Conservation (phyloP, 2,329 filamentous ascomycete genomes). For the Hirsutella rhossiliensis region DNA sequence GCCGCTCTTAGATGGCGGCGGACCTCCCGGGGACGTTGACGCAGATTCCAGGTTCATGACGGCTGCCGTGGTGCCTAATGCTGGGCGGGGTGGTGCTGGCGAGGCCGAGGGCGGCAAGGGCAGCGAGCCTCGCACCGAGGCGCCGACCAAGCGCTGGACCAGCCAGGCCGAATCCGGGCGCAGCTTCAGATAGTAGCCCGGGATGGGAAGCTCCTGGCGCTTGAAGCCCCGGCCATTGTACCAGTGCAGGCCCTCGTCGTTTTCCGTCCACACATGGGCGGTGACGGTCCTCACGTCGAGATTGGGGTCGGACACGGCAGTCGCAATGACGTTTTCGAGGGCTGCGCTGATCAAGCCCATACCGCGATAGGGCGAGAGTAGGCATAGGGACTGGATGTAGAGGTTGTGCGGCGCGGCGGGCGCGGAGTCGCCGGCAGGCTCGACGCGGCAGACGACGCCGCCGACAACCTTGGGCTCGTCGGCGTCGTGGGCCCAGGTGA, state of each 20-base stretch:
- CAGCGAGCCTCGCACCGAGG: constrained; percentile 11
- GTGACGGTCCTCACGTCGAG: constrained; percentile 35
- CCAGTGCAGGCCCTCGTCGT: constrained; percentile 51
- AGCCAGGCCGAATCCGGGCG: constrained; percentile 50
- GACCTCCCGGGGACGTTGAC: constrained; percentile 1
- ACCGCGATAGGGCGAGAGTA: constrained; percentile 50
- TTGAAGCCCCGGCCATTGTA: constrained; percentile 47
- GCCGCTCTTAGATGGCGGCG: constrained; percentile 10
- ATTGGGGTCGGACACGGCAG: constrained; percentile 19
- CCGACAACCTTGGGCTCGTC: constrained; percentile 41
- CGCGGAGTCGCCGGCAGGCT: constrained; percentile 17
- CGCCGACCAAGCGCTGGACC: constrained; percentile 32
- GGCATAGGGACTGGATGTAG: constrained; percentile 52
- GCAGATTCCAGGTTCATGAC: constrained; percentile 17
- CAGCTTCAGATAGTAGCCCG: constrained; percentile 51
- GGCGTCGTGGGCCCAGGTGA: constrained; percentile 40
- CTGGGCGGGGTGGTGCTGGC: constrained; percentile 2
- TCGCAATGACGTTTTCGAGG: constrained; percentile 37
- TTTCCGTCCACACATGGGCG: constrained; percentile 58
- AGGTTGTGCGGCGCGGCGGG: constrained; percentile 28
- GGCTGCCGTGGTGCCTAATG: constrained; percentile 16
- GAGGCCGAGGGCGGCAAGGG: constrained; percentile 7
- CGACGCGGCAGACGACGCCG: constrained; percentile 50
- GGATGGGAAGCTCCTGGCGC: constrained; percentile 32
- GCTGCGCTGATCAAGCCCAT: constrained; percentile 47